Base-by-base conservation (phyloP, 2,329 filamentous ascomycete species). In the Scortechinia acanthostroma region DNA sequence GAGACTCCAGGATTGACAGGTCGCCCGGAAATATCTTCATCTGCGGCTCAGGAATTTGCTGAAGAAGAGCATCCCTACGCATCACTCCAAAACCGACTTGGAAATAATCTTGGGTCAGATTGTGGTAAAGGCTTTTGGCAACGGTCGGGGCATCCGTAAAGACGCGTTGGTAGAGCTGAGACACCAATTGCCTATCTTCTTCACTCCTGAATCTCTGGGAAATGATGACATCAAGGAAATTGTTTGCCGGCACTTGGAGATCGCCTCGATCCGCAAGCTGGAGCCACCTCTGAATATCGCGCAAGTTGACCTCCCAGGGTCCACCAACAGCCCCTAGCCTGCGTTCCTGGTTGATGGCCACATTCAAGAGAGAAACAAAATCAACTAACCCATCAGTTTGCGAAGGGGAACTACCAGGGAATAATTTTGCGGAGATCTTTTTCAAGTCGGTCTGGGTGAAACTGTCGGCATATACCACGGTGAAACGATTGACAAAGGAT, bases 401-500 rank as follows among this genome's bases (percentile, higher is more conserved):
- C 1, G 76, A 65, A 0, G 66, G 53, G 1, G 77, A 62, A 19
- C 91, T 74, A 1, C 66, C 59, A 0, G 88, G 83, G 57, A 88
- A 96, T 49, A 87, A 80, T 52, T 85, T 86, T 21, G 75, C 71
- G 42, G 90, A 94, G 50, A 98, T 97, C 42, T 86, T 69, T 48
- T 84, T 75, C 48, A 98, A 66, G 67, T 98, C 93, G 22, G 88
- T 76, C 21, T 85, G 73, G 15, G 77, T 85, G 59, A 98, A 93
- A 3, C 90, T 78, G 57, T 98, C 93, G 47, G 93, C 90, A 64
- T 97, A 97, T 0, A 98, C 94, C 16, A 98, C 91, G 28, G 94
- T 93, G 61, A 98, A 98, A 42, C 94, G 86, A 61, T 98, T 97
- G 50, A 98, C 93, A 56, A 98, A 98, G 1, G 93, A 97, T 47